Conservation (phyloP, 2,329 filamentous ascomycete genomes). For the Pseudogymnoascus sp. region DNA sequence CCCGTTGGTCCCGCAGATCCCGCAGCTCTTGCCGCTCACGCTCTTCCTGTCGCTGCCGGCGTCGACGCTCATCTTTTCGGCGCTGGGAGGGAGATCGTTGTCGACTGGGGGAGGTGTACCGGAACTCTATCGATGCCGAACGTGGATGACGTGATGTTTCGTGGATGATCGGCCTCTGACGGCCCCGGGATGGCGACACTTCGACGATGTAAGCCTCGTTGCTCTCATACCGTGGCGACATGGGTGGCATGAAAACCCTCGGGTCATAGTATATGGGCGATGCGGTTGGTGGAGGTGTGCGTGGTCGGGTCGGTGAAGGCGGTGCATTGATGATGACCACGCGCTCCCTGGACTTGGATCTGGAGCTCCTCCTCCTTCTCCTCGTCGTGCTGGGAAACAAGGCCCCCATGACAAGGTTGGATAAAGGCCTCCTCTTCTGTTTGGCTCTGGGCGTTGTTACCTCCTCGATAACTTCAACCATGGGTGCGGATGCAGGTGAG, state of each 20-base stretch:
- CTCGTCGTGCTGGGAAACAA: neutral
- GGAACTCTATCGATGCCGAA: slow-evolving; percentile 18
- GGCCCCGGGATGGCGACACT: neutral
- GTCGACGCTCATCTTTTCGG: slow-evolving; percentile 14
- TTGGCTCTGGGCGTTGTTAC: neutral
- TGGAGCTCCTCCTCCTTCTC: neutral
- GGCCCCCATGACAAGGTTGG: neutral
- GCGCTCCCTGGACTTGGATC: neutral
- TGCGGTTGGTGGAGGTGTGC: slow-evolving; percentile 22
- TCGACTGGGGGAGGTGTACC: slow-evolving; percentile 19
- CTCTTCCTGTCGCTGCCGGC: slow-evolving; percentile 9
- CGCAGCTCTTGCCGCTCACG: slow-evolving; percentile 12
- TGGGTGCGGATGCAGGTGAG: slow-evolving; percentile 21
- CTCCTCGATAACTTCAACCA: neutral
- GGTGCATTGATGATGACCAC: slow-evolving; percentile 11
- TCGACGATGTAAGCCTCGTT: slow-evolving; percentile 11
- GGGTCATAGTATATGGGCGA: neutral
- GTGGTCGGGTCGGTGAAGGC: slow-evolving; percentile 14
- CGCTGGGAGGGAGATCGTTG: slow-evolving; percentile 15
- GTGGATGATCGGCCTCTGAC: neutral
- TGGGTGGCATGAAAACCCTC: slow-evolving; percentile 11
- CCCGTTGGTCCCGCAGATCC: slow-evolving; percentile 13
- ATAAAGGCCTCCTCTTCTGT: neutral
- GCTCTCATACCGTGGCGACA: slow-evolving; percentile 17
- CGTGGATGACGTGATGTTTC: slow-evolving; percentile 10